Percentiles rank a stretch among this genome's conserved stretches.
These are phyloP conservation scores for Begonia loranthoides DNA, from an alignment of 306 rosid species.

Conservation along the genomic window DNA sequence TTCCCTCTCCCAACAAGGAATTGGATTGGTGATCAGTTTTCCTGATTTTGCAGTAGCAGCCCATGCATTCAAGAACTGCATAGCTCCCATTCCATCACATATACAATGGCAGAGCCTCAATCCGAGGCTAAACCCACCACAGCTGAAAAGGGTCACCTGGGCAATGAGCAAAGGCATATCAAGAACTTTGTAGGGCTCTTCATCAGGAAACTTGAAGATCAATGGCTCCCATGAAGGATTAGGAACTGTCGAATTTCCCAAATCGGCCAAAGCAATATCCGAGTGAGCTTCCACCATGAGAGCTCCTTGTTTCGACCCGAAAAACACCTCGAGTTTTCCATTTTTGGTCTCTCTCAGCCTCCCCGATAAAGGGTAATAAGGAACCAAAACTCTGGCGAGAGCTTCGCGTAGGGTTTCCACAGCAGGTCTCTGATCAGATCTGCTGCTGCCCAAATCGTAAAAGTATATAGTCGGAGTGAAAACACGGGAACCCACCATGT, in stretches of 20 bases:
- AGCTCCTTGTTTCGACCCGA: slow-evolving; percentile 59
- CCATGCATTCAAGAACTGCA: slow-evolving; percentile 80
- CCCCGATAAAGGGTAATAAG: slow-evolving; percentile 78
- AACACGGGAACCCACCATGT: slow-evolving; percentile 64
- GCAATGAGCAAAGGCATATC: slow-evolving; percentile 88
- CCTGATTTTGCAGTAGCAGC: slow-evolving; percentile 63
- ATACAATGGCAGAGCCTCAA: slow-evolving; percentile 89
- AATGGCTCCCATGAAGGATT: slow-evolving; percentile 85
- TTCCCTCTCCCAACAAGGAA: slow-evolving; percentile 69
- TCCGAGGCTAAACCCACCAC: slow-evolving; percentile 92
- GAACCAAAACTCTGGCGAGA: slow-evolving; percentile 64
- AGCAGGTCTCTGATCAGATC: slow-evolving; percentile 17
- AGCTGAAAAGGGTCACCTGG: slow-evolving; percentile 53
- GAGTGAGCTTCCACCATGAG: slow-evolving; percentile 63
- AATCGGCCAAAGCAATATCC: slow-evolving; percentile 27
- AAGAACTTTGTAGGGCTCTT: slow-evolving; percentile 72
- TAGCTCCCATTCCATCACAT: slow-evolving; percentile 87
- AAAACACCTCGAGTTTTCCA: slow-evolving; percentile 73
- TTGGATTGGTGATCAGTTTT: slow-evolving; percentile 27
- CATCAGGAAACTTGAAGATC: slow-evolving; percentile 60
- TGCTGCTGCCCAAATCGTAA: slow-evolving; percentile 14
- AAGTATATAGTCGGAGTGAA: slow-evolving; percentile 83
- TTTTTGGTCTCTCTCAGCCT: slow-evolving; percentile 56
- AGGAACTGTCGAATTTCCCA: slow-evolving; percentile 63
- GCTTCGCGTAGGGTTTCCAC: slow-evolving; percentile 28